Conservation (phyloP, 352 stramenopile genomes). For the Globisporangium mamillatum region DNA sequence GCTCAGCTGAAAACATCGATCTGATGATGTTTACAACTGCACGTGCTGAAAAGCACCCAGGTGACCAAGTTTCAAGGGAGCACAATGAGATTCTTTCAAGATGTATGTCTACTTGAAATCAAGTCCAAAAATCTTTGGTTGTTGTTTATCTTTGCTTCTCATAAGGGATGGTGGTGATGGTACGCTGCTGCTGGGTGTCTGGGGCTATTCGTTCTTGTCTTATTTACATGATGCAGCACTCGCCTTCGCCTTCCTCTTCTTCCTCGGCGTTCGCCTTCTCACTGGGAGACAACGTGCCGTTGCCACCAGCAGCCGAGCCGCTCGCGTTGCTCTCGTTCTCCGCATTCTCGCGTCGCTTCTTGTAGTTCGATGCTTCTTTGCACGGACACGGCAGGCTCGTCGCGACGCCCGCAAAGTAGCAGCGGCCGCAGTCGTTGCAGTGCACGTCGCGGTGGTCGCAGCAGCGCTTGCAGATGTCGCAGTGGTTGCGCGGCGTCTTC, state of each 20-base stretch:
- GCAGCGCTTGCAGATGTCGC: slow-evolving; percentile 83
- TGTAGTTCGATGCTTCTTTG: slow-evolving; percentile 56
- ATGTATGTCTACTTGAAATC: not conserved
- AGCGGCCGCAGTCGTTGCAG: slow-evolving; percentile 76
- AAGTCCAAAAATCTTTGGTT: not conserved
- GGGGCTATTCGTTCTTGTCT: slow-evolving; percentile 7
- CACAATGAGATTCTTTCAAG: too few species aligned
- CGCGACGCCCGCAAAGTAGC: slow-evolving; percentile 84
- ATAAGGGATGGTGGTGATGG: not conserved
- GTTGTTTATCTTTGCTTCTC: not conserved
- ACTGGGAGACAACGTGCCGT: slow-evolving; percentile 19
- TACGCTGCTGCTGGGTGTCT: not conserved
- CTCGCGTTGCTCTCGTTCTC: slow-evolving; percentile 7
- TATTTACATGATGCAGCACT: slow-evolving; percentile 82
- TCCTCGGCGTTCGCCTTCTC: slow-evolving; percentile 27
- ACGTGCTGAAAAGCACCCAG: too few species aligned
- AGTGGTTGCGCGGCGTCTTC: slow-evolving; percentile 77
- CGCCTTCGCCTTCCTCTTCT: slow-evolving; percentile 64
- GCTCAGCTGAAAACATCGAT: too few species aligned
- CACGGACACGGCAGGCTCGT: slow-evolving; percentile 76
- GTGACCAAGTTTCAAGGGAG: too few species aligned
- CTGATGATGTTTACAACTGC: too few species aligned
- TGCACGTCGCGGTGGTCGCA: slow-evolving; percentile 86
- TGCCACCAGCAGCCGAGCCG: not conserved
- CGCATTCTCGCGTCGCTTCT: slow-evolving; percentile 43